Conservation (phyloP, 768 basidiomycete species). For the Mrakia hoshinonis region DNA sequence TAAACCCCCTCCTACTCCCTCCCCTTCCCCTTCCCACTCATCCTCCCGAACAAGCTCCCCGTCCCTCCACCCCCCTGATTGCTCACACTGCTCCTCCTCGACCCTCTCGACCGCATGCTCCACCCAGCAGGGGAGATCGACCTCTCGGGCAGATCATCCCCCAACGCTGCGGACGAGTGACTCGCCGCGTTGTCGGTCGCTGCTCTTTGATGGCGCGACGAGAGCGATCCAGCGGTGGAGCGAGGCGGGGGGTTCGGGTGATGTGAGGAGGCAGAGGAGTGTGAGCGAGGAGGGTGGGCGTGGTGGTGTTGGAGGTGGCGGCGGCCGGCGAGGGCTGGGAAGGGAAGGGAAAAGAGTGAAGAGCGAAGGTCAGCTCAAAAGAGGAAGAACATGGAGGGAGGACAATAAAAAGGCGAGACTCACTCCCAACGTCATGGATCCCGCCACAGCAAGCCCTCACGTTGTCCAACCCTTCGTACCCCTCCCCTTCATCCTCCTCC, state of each 20-base stretch:
- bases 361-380: not conserved
- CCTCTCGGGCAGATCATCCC: not conserved
- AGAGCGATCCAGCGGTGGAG: not conserved
- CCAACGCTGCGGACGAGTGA: not conserved
- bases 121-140: constrained; percentile 3
- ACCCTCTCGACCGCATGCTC: not conserved
- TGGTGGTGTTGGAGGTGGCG: constrained; percentile 10
- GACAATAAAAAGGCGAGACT: not conserved
- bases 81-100: not conserved
- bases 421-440: constrained; percentile 21
- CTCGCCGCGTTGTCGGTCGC: not conserved
- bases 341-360: not conserved
- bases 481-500: constrained; percentile 61
- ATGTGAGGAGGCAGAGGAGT: not conserved
- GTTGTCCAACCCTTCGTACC: constrained; percentile 51
- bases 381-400: not conserved
- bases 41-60: not conserved
- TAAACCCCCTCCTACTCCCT: not conserved
- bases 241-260: not conserved
- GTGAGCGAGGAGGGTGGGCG: constrained; percentile 1
- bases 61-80: not conserved
- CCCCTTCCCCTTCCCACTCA: not conserved
- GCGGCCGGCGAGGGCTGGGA: constrained; percentile 8
- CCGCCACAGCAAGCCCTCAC: constrained; percentile 27
- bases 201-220: not conserved